Evolutionary conservation across 768 basidiomycete species (phyloP).

Genomic region (Tricholoma matsutake): DNA sequence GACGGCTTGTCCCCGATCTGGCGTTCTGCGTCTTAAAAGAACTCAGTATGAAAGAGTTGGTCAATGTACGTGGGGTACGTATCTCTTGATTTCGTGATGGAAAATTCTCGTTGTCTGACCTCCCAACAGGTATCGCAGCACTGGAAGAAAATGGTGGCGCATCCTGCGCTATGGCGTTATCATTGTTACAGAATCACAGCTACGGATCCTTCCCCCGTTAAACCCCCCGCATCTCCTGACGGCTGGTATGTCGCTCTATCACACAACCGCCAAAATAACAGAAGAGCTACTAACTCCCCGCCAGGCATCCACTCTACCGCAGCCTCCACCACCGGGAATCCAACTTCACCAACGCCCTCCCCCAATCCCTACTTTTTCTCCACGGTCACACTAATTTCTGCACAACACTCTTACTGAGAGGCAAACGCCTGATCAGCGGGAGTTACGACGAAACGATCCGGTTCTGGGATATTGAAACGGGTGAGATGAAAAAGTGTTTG

Average conservation of each 20-base stretch:
- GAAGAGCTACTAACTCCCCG: neutral
- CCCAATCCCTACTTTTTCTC: conserved; percentile 76
- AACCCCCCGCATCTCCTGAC: conserved; percentile 57
- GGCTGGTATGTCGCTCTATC: conserved; percentile 56
- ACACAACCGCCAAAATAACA: neutral
- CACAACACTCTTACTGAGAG: conserved; percentile 74
- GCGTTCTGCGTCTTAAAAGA: conserved; percentile 59
- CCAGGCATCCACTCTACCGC: conserved; percentile 63
- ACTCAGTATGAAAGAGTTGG: conserved; percentile 54
- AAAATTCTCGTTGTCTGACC: conserved; percentile 36
- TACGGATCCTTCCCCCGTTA: conserved; percentile 66
- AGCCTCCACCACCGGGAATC: conserved; percentile 82
- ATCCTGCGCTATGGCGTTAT: conserved; percentile 74
- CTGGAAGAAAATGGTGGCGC: conserved; percentile 46
- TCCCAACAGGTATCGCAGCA: conserved; percentile 40
- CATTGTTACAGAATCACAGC: conserved; percentile 73
- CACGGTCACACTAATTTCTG: conserved; percentile 86
- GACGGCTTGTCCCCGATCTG: conserved; percentile 63
- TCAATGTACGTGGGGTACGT: conserved; percentile 55
- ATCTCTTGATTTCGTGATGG: conserved; percentile 2
- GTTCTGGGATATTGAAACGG: conserved; percentile 80
- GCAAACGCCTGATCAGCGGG: conserved; percentile 82
- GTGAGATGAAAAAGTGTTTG: conserved; percentile 67
- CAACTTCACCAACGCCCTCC: conserved; percentile 74
- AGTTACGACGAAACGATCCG: conserved; percentile 91